Evolutionary conservation across 352 stramenopile species (phyloP).

Genomic region (Blastocystis sp.): DNA sequence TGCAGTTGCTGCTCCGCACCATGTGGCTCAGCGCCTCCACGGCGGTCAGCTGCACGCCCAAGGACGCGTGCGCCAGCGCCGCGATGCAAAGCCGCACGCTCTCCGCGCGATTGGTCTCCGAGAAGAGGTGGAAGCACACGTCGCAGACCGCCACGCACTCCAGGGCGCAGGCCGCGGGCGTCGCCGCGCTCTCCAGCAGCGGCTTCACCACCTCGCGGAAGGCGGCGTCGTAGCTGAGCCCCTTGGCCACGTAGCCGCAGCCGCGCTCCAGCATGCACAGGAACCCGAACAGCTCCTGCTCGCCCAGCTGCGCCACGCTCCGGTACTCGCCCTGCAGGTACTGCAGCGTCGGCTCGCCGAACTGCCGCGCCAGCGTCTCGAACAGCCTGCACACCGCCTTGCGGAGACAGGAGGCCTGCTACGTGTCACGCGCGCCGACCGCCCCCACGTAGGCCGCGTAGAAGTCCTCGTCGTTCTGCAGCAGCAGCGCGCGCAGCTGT

Average conservation of each 20-base stretch:
- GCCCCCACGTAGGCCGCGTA: neutral
- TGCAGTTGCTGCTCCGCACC: neutral
- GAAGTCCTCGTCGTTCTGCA: slow-evolving; percentile 23
- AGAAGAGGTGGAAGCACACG: slow-evolving; percentile 22
- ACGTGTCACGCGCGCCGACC: neutral
- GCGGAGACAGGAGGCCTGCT: neutral
- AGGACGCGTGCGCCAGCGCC: neutral
- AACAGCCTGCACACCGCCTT: slow-evolving; percentile 8
- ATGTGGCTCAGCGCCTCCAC: neutral
- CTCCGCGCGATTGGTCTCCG: neutral
- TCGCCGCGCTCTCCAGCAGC: neutral
- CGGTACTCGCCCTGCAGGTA: neutral
- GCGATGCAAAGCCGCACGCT: neutral
- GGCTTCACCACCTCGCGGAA: slow-evolving; percentile 6
- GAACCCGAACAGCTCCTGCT: slow-evolving; percentile 33
- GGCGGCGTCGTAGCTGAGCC: neutral
- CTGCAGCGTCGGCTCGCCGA: neutral
- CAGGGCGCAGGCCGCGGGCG: neutral
- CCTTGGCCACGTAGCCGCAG: neutral
- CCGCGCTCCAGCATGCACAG: slow-evolving; percentile 30
- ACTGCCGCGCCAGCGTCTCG: neutral
- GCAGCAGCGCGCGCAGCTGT: neutral
- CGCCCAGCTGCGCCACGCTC: neutral
- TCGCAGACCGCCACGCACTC: neutral
- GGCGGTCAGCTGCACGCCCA: neutral